Evolutionary conservation across 495 filamentous ascomycete species (phyloP), one percentile per base, ranked within the genome.

Genomic region (Hamigera avellanea): DNA sequence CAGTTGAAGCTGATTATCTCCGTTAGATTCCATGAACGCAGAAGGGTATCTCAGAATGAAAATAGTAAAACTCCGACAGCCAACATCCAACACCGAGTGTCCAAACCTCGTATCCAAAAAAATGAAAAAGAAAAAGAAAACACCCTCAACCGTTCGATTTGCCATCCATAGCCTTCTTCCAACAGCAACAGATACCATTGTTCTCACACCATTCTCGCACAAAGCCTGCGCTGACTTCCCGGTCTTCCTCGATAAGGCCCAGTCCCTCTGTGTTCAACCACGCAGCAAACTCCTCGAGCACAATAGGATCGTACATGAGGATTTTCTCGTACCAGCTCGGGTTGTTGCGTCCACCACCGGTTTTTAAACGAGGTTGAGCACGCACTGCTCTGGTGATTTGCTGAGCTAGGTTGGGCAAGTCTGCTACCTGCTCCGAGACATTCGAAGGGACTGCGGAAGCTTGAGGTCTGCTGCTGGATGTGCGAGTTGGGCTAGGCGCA

Each of bases 171-270:
- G 43, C 43, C n/a, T 48, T 50, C 42, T 46, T 53, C 53, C 52
- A 63, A 31, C 62, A 62, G 53, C 83, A 88, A 44, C 83, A 87
- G 21, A 94, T 67, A 10, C 85, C 80, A 47, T 78, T 80, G 16
- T 71, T 72, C 59, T 93, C 83, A 43, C 88, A 95, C 89, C 89
- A 96, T 42, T 63, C 70, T 66, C 87, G 84, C 13, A 91, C 76
- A 50, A 67, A 54, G 16, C 46, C 62, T 8, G 54, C 49, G 21
- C 56, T 50, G 14, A 88, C 69, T 61, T 87, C 78, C 2, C 73
- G 69, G 44, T 86, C 77, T 42, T 75, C 76, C 2, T 72, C 71
- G 0, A 76, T 65, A 13, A 64, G 61, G 6, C 62, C 64, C 25
- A 93, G 46, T 3, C 78, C 79, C 21, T 81, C 75, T 13, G 67